Conservation (phyloP, 2,329 filamentous ascomycete species). For the Rachicladosporium sp. region DNA sequence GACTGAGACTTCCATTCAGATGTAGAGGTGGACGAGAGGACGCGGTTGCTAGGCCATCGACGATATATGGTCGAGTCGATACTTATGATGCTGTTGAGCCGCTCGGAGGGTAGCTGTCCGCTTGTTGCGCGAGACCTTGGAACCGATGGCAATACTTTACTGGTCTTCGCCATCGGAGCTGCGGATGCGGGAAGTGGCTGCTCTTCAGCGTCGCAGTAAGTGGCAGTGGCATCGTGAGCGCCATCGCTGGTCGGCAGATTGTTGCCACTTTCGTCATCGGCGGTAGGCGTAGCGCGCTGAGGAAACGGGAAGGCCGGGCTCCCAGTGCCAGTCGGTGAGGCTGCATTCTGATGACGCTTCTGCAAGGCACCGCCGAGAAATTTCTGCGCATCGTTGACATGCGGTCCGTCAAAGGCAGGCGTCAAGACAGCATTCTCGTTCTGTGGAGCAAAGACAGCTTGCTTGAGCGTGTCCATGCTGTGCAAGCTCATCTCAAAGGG, state of each 20-base stretch:
- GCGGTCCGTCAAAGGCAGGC: constrained; percentile 16
- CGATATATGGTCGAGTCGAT: constrained; percentile 16
- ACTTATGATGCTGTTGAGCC: constrained; percentile 17
- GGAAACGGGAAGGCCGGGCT: constrained; percentile 13
- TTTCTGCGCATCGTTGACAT: constrained; percentile 12
- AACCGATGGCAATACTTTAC: constrained; percentile 1
- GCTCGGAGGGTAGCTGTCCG: constrained; percentile 8
- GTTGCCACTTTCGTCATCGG: constrained; percentile 8
- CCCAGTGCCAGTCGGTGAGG: constrained; percentile 2
- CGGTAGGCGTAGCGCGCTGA: constrained; percentile 10
- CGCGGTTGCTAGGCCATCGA: constrained; percentile 14
- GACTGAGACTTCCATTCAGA: constrained; percentile 20
- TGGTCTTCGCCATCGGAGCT: background rate
- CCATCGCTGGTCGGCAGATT: background rate
- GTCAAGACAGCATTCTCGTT: constrained; percentile 23
- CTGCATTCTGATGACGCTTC: constrained; percentile 11
- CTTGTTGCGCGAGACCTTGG: constrained; percentile 4
- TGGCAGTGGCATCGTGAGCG: background rate
- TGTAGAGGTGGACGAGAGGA: constrained; percentile 18
- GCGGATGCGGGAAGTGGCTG: background rate
- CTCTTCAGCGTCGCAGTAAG: background rate
- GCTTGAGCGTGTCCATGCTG: constrained; percentile 19
- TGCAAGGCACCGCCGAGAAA: constrained; percentile 20
- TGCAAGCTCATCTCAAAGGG: constrained; percentile 14
- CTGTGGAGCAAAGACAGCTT: constrained; percentile 19